Percentiles rank a stretch among this genome's conserved stretches.
Evolutionary conservation across 1,284 basidiomycete genomes (phyloP).

Genomic region (Earliella scabrosa): DNA sequence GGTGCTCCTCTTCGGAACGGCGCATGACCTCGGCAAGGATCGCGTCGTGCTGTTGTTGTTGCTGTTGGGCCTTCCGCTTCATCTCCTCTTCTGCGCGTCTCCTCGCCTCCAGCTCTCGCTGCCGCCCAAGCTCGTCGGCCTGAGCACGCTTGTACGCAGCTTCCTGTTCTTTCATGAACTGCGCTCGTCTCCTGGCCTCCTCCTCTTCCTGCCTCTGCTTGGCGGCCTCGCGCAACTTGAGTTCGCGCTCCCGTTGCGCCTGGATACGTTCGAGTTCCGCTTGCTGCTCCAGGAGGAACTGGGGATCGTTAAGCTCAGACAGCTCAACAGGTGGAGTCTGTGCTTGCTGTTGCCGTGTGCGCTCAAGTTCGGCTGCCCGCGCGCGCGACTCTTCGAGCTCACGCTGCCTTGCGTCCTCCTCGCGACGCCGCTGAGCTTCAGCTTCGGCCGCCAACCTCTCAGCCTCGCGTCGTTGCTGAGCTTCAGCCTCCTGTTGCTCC

Average conservation of each 20-base stretch:
- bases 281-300: conserved; percentile 29
- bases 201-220: conserved; percentile 13
- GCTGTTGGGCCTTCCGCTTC: conserved; percentile 9
- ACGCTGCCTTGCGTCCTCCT: background rate
- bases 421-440: conserved; percentile 1
- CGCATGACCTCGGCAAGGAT: conserved; percentile 17
- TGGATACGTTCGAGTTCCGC: conserved; percentile 20
- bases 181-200: conserved; percentile 4
- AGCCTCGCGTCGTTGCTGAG: conserved; percentile 1
- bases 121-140: conserved; percentile 11
- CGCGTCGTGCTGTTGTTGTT: conserved; percentile 8
- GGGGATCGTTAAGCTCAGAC: conserved; percentile 20
- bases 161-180: conserved; percentile 18
- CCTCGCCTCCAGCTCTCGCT: conserved; percentile 16
- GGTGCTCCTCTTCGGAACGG: conserved; percentile 18
- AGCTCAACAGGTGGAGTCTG: background rate
- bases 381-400: conserved; percentile 4
- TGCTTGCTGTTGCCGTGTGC: background rate
- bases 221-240: conserved; percentile 6
- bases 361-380: conserved; percentile 2
- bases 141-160: conserved; percentile 17
- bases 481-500: conserved; percentile 13
- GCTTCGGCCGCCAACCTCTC: background rate
- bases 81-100: conserved; percentile 19
- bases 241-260: conserved; percentile 9